Percentiles rank a stretch among this genome's conserved stretches.
phyloP scores from a whole-genome alignment of 768 basidiomycete genomes.

The Serendipita vermifera region DNA sequence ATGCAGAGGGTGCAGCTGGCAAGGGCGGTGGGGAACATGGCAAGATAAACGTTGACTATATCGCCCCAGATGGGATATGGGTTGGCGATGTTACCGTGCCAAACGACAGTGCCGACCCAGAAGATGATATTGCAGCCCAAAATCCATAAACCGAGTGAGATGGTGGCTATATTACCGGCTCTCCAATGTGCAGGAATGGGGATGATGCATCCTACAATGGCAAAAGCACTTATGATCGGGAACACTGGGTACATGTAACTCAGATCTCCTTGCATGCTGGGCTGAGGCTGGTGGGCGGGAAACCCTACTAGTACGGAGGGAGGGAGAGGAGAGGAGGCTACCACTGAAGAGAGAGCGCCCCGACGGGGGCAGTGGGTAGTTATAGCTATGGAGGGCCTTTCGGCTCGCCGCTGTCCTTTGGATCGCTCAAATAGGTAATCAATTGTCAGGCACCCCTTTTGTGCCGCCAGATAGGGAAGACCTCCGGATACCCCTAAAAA shows the following conservation, averaged over 20 bases:
- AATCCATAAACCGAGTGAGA: background rate
- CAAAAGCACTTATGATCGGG: background rate
- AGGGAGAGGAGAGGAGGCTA: background rate
- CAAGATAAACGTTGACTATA: background rate
- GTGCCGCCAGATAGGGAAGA: too few relatives aligned
- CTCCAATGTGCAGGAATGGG: constrained; percentile 6
- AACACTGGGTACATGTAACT: background rate
- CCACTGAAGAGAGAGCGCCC: too few relatives aligned
- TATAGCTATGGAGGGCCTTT: too few relatives aligned
- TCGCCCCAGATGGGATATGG: constrained; percentile 5
- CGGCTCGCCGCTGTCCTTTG: too few relatives aligned
- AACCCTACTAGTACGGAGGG: too few relatives aligned
- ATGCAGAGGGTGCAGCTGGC: constrained; percentile 1
- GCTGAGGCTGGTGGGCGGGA: too few relatives aligned
- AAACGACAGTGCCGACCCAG: background rate
- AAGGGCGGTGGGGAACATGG: background rate
- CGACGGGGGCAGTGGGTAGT: too few relatives aligned
- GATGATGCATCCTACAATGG: background rate
- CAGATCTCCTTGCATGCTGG: background rate
- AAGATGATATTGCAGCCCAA: background rate
- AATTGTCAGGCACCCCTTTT: too few relatives aligned
- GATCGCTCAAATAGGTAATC: too few relatives aligned
- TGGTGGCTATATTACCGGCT: constrained; percentile 1
- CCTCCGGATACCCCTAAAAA: too few relatives aligned
- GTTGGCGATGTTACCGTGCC: background rate